A percentile compares a stretch with the other conserved stretches of the same genome.
These are phyloP conservation scores for Trichoderma sp. DNA, from an alignment of 2,329 filamentous ascomycete genomes.

Conservation along the genomic window DNA sequence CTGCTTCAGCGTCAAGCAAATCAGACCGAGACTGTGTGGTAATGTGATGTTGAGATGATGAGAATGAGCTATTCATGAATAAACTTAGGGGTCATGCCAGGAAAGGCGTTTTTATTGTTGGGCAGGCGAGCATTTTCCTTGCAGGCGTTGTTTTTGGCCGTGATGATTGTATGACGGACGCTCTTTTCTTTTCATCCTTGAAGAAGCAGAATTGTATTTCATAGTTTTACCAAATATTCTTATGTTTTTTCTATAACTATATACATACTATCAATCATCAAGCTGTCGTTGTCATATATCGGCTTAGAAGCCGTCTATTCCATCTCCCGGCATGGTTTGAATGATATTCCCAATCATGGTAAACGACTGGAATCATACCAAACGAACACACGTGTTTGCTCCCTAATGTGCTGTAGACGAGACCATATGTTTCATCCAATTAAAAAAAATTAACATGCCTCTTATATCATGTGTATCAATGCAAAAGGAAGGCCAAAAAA, in stretches of 20 bases:
- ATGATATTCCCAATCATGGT: too few relatives aligned
- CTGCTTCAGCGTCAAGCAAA: conserved; percentile 25
- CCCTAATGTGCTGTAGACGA: background rate
- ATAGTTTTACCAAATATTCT: background rate
- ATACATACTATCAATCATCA: background rate
- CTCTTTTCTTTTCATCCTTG: background rate
- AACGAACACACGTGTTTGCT: background rate
- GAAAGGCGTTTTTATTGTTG: background rate
- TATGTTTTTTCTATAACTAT: background rate
- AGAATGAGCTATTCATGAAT: background rate
- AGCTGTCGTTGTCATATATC: background rate
- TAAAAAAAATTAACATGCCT: background rate
- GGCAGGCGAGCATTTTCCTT: background rate
- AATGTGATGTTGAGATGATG: conserved; percentile 38
- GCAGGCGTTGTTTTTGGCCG: background rate
- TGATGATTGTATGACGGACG: background rate
- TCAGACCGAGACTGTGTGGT: conserved; percentile 44
- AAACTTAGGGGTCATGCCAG: background rate
- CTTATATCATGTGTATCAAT: background rate
- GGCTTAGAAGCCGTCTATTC: background rate
- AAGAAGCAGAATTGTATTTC: background rate
- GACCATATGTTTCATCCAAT: background rate
- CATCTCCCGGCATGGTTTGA: background rate
- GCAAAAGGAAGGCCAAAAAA: background rate
- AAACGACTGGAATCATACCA: background rate